phyloP scores from a whole-genome alignment of 176 grass and related monocot genomes.

The Ampelocalamus luodianensis region DNA sequence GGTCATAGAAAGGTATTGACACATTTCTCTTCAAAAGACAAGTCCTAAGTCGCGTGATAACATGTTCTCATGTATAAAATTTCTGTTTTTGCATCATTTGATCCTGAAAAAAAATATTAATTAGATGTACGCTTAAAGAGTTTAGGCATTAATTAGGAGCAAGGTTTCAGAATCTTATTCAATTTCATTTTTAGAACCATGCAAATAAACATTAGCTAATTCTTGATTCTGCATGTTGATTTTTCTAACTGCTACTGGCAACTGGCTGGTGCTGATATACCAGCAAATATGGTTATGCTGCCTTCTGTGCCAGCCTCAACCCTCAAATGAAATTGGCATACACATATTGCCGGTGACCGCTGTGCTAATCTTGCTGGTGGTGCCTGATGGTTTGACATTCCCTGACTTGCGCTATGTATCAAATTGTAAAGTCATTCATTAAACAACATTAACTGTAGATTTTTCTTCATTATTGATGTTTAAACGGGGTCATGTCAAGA shows the following conservation, averaged over 20 bases:
- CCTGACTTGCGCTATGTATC: neutral
- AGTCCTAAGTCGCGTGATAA: neutral
- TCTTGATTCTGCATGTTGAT: neutral
- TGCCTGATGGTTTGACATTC: neutral
- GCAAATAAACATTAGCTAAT: slow-evolving; percentile 16
- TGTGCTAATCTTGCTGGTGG: slow-evolving; percentile 22
- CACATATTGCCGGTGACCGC: neutral
- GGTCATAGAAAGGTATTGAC: slow-evolving; percentile 78
- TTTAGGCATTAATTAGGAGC: too few species aligned
- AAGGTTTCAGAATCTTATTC: slow-evolving; percentile 9
- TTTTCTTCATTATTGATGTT: neutral
- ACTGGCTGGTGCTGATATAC: slow-evolving; percentile 22
- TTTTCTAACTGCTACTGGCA: slow-evolving; percentile 15
- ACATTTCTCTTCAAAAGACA: slow-evolving; percentile 23
- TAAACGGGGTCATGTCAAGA: neutral
- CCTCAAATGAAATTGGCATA: neutral
- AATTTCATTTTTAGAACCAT: slow-evolving; percentile 8
- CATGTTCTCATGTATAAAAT: neutral
- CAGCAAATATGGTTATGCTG: slow-evolving; percentile 23
- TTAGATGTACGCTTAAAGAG: too few species aligned
- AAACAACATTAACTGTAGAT: neutral
- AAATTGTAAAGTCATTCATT: neutral
- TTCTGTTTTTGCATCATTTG: slow-evolving; percentile 6
- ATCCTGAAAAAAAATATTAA: neutral
- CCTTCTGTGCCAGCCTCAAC: neutral